Conservation (phyloP, 495 filamentous ascomycete genomes). For the Hypoxylon crocopeplum region DNA sequence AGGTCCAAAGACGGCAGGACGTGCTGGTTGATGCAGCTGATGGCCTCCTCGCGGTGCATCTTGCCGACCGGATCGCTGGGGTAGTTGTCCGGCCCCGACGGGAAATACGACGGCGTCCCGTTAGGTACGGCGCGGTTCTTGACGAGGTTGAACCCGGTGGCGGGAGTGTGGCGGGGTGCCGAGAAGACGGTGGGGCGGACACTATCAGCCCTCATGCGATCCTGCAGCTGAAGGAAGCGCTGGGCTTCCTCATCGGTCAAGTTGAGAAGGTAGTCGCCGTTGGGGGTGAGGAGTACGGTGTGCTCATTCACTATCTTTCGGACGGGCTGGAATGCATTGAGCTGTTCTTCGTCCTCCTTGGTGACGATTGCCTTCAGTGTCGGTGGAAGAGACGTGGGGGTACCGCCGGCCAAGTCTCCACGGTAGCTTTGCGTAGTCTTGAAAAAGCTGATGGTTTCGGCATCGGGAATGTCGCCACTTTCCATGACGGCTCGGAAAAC, state of each 20-base stretch:
- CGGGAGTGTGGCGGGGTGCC: constrained; percentile 52
- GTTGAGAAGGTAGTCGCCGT: constrained; percentile 78
- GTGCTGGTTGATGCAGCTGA: constrained; percentile 72
- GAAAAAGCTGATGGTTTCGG: constrained; percentile 42
- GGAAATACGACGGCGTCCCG: constrained; percentile 61
- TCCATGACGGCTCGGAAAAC: constrained; percentile 39
- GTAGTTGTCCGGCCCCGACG: constrained; percentile 47
- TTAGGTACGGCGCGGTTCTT: constrained; percentile 64
- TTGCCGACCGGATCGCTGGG: constrained; percentile 60
- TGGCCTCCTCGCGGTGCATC: constrained; percentile 66
- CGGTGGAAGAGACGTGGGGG: constrained; percentile 34
- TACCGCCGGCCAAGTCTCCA: constrained; percentile 12
- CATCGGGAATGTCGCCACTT: constrained; percentile 19
- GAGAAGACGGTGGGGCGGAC: constrained; percentile 56
- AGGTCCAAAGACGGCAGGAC: constrained; percentile 62
- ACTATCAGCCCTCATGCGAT: constrained; percentile 55
- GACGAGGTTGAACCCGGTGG: constrained; percentile 58
- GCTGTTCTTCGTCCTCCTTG: constrained; percentile 55
- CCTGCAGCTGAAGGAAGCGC: constrained; percentile 76
- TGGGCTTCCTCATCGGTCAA: constrained; percentile 78
- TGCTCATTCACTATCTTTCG: constrained; percentile 57
- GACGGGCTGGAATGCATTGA: constrained; percentile 57
- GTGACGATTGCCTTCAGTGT: constrained; percentile 57
- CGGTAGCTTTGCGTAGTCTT: constrained; percentile 37
- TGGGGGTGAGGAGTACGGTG: constrained; percentile 75